Evolutionary conservation across 139 green algal species (phyloP).

Genomic region (Desmodesmus armatus): DNA sequence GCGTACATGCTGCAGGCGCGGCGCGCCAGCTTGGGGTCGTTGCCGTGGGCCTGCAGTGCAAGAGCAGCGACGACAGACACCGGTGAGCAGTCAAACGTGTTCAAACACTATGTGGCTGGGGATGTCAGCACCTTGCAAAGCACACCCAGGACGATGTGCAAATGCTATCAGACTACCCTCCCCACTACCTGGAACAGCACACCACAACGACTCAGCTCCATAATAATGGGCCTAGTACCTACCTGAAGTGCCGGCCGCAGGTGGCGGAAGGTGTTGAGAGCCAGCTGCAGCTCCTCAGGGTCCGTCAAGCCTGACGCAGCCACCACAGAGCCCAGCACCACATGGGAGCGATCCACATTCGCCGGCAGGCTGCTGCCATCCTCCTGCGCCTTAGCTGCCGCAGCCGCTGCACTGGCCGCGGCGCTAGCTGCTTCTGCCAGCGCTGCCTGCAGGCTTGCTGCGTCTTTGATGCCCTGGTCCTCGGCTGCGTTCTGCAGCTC

Average conservation of each 20-base stretch:
- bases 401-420: slow-evolving; percentile 9
- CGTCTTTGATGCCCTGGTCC: slow-evolving; percentile 27
- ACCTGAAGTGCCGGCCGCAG: slow-evolving; percentile 8
- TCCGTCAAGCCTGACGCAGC: neutral
- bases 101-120: neutral
- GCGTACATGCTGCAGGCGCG: slow-evolving; percentile 41
- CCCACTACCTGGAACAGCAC: neutral
- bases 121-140: neutral
- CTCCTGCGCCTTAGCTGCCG: neutral
- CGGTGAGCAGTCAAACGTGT: neutral
- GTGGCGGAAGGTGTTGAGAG: slow-evolving; percentile 18
- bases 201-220: neutral
- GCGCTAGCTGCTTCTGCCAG: slow-evolving; percentile 5
- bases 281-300: slow-evolving; percentile 3
- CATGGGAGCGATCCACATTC: neutral
- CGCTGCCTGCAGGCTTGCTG: neutral
- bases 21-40: slow-evolving; percentile 11
- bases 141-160: neutral
- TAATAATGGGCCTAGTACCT: neutral
- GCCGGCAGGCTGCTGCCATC: no score
- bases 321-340: neutral
- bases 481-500: slow-evolving; percentile 38
- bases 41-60: slow-evolving; percentile 19
- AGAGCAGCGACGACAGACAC: neutral
- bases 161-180: neutral